These are phyloP conservation scores for Ogataea methanolica DNA, from an alignment of 805 yeast species.

Conservation along the genomic window DNA sequence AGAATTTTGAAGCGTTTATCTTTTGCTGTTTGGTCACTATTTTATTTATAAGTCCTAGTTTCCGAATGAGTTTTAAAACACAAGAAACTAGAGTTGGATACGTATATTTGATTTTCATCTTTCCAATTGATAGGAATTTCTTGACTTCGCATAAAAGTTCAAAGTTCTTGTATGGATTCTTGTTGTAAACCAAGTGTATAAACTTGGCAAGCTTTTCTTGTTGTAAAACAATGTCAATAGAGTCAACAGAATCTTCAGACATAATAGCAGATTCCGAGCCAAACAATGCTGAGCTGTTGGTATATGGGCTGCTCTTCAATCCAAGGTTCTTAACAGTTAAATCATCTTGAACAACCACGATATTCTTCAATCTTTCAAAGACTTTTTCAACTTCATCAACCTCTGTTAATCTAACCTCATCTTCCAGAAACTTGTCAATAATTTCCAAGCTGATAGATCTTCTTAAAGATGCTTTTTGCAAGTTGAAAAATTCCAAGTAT, in stretches of 20 bases:
- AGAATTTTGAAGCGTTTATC: slow-evolving; percentile 32
- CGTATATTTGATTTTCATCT: slow-evolving; percentile 53
- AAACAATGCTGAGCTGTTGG: slow-evolving; percentile 19
- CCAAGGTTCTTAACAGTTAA: slow-evolving; percentile 37
- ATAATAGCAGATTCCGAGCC: slow-evolving; percentile 20
- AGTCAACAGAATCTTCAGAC: slow-evolving; percentile 23
- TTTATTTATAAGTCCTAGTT: slow-evolving; percentile 30
- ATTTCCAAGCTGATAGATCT: slow-evolving; percentile 57
- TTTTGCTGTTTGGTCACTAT: slow-evolving; percentile 20
- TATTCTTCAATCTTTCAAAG: slow-evolving; percentile 51
- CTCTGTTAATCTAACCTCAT: slow-evolving; percentile 33
- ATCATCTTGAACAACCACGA: slow-evolving; percentile 36
- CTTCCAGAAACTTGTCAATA: slow-evolving; percentile 47
- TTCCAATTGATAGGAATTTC: slow-evolving; percentile 50
- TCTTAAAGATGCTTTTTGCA: slow-evolving; percentile 49
- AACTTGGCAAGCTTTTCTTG: slow-evolving; percentile 68
- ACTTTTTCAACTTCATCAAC: slow-evolving; percentile 53
- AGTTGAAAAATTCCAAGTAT: slow-evolving; percentile 49
- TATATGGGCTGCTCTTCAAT: slow-evolving; percentile 13
- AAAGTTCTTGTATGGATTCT: slow-evolving; percentile 41
- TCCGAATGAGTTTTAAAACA: slow-evolving; percentile 56
- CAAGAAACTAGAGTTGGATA: slow-evolving; percentile 72
- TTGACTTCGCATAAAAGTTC: slow-evolving; percentile 42
- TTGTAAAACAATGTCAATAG: slow-evolving; percentile 35
- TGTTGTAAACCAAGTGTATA: slow-evolving; percentile 55